These are phyloP conservation scores for Somion occarium DNA, from an alignment of 1,284 basidiomycete genomes.

Conservation along the genomic window DNA sequence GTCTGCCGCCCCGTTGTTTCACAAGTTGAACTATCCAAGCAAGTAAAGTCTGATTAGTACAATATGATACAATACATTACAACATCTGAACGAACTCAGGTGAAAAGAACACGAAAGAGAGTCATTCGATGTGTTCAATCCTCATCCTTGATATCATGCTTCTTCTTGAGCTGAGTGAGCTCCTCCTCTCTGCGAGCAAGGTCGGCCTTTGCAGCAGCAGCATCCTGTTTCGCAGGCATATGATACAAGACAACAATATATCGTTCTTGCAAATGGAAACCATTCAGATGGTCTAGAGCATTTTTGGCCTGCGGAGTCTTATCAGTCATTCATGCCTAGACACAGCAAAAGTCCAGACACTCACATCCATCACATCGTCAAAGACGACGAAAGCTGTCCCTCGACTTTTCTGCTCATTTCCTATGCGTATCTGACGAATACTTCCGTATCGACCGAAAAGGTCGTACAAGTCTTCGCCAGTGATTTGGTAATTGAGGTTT, in stretches of 20 bases:
- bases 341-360: constrained; percentile 24
- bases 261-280: constrained; percentile 96
- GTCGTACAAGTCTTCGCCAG: constrained; percentile 93
- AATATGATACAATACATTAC: not conserved
- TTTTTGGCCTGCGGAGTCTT: constrained; percentile 73
- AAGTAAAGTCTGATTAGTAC: not conserved
- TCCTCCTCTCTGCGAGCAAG: constrained; percentile 91
- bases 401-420: constrained; percentile 88
- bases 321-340: constrained; percentile 9
- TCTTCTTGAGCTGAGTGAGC: constrained; percentile 81
- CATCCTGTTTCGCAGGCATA: constrained; percentile 94
- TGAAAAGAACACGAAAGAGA: not conserved
- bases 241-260: constrained; percentile 98
- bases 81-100: not conserved
- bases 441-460: constrained; percentile 97
- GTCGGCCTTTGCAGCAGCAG: constrained; percentile 89
- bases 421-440: constrained; percentile 93
- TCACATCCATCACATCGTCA: constrained; percentile 85
- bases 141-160: constrained; percentile 73
- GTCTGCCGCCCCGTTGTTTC: too few species aligned
- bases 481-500: constrained; percentile 94
- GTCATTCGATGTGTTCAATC: constrained; percentile 38
- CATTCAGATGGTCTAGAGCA: constrained; percentile 94
- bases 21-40: too few species aligned
- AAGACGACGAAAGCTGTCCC: constrained; percentile 96